phyloP scores from a whole-genome alignment of 208 protist genomes.

The Phytomonas francai region DNA sequence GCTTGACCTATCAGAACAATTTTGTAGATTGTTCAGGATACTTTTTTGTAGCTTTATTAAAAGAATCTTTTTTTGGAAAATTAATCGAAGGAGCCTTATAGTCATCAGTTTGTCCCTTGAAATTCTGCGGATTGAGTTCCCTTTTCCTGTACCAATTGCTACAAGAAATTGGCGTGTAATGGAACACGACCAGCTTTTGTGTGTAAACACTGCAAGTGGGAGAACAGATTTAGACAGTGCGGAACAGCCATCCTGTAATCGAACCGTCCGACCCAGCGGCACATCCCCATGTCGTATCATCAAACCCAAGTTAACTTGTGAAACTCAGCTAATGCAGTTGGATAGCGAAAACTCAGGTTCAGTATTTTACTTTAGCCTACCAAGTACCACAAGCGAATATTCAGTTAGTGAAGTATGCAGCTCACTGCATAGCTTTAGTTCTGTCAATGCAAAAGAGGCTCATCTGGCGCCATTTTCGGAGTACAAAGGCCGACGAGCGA shows the following conservation, averaged over 20 bases:
- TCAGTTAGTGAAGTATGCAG: constrained; percentile 53
- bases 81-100: background rate
- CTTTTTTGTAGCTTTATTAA: background rate
- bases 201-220: constrained; percentile 4
- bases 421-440: constrained; percentile 31
- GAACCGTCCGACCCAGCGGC: constrained; percentile 18
- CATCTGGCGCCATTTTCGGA: background rate
- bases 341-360: constrained; percentile 27
- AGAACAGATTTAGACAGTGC: constrained; percentile 10
- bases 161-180: constrained; percentile 10
- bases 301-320: constrained; percentile 26
- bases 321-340: constrained; percentile 57
- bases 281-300: constrained; percentile 41
- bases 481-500: background rate
- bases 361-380: constrained; percentile 27
- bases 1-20: background rate
- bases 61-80: background rate
- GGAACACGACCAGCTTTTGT: constrained; percentile 5
- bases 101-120: background rate
- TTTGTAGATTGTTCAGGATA: constrained; percentile 9
- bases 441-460: constrained; percentile 21
- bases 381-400: constrained; percentile 40
- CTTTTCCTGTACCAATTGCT: constrained; percentile 9
- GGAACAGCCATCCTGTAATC: background rate
- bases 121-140: background rate